Percentiles rank a stretch among this genome's conserved stretches.
These are phyloP conservation scores for Odontarrhena argentea DNA, from an alignment of 345 rosid genomes.

Conservation along the genomic window DNA sequence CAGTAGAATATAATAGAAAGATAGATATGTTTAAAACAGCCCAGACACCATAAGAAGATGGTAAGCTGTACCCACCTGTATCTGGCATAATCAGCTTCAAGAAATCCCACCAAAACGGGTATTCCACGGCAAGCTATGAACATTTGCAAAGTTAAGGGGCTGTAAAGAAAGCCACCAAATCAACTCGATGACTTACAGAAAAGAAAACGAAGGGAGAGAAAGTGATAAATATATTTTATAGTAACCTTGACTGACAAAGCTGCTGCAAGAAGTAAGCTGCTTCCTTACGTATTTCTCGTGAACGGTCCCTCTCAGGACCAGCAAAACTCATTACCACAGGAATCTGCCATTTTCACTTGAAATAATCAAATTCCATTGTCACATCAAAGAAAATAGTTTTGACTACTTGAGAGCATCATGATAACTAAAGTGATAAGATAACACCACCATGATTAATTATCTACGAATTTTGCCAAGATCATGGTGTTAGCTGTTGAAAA, in stretches of 20 bases:
- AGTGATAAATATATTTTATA: constrained; percentile 9
- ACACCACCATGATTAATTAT: constrained; percentile 8
- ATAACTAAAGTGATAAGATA: constrained; percentile 5
- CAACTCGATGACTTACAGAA: constrained; percentile 34
- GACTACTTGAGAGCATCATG: constrained; percentile 1
- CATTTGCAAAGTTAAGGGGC: constrained; percentile 96
- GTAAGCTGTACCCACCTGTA: constrained; percentile 61
- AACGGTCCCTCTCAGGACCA: constrained; percentile 61
- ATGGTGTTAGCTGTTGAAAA: constrained; percentile 7
- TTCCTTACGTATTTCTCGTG: constrained; percentile 89
- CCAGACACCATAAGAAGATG: constrained; percentile 12
- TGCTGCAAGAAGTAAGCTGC: constrained; percentile 94
- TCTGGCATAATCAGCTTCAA: constrained; percentile 94
- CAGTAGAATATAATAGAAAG: constrained; percentile 33
- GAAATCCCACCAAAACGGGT: constrained; percentile 90
- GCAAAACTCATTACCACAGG: constrained; percentile 79
- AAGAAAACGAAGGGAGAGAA: neutral
- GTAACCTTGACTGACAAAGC: constrained; percentile 93
- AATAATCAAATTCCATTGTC: constrained; percentile 6
- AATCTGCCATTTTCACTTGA: constrained; percentile 53
- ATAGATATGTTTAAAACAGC: neutral
- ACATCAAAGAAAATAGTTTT: constrained; percentile 8
- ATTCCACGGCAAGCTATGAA: constrained; percentile 95
- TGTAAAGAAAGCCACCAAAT: constrained; percentile 49
- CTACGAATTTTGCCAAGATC: neutral